Evolutionary conservation across 2,329 filamentous ascomycete genomes (phyloP), one percentile per base, ranked within the genome.

Genomic region (Chrysoporthe austroafricana): DNA sequence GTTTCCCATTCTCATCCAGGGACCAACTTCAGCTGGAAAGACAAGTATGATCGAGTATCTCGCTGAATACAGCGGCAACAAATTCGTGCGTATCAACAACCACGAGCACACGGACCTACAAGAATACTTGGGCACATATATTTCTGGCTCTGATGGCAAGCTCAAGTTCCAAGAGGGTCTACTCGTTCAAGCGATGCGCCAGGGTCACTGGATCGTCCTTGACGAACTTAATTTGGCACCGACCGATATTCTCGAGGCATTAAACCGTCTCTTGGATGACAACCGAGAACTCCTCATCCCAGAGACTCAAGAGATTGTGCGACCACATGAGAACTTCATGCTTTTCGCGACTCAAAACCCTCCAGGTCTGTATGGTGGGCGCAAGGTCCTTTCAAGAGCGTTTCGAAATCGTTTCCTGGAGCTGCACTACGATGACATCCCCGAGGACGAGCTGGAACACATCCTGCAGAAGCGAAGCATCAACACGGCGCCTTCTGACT

Each of bases 21-120:
- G 96, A 3, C 96, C 96, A 14, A 99, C 96, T 0, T 99, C 96
- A 5, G 92, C 95, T 14, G 96, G 96, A 71, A 99, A 99, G 80
- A 99, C 96, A 0, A 98, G 95, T 79, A 99, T 99, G 96, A 97
- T 99, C 54, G 95, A 98, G 79, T 97, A 97, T 76, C 85, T 99
- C 48, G 95, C 96, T n/a, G 96, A 97, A 75, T 91, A 92, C 66
- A 98, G 94, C 42, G 96, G 96, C 3, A 97, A 99, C 77, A 96
- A 92, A 75, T 99, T 98, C 76, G 94, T 99, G 56, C 89, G 96
- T 69, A 99, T 99, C 83, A 99, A 99, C 81, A 99, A 99, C 73
- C 96, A 99, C 79, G 96, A 99, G 76, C 96, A 99, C 75, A 99
- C 96, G 0, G 96, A 99, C 77, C 83, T 99, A 48, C 96, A 99